Conservation (phyloP, 768 basidiomycete species). For the Trametes punicea region DNA sequence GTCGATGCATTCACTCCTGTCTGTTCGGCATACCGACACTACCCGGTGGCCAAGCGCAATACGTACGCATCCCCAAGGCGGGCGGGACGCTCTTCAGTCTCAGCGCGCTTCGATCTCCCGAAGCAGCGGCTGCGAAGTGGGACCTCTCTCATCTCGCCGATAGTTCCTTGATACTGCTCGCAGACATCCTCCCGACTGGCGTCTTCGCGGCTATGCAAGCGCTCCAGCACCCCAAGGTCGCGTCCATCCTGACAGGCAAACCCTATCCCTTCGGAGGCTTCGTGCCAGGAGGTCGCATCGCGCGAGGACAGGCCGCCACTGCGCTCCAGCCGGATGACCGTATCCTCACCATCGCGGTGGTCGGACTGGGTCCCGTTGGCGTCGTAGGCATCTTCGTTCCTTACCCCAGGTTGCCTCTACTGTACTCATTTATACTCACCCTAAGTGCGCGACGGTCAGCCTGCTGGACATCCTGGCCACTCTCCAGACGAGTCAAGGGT, state of each 20-base stretch:
- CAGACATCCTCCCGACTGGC: slow-evolving; percentile 79
- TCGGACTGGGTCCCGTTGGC: slow-evolving; percentile 80
- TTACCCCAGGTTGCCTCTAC: too few species aligned
- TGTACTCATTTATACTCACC: not conserved
- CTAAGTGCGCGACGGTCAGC: slow-evolving; percentile 57
- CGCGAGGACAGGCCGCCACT: slow-evolving; percentile 2
- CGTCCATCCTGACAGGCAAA: slow-evolving; percentile 53
- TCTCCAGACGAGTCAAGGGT: slow-evolving; percentile 24
- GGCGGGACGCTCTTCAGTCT: slow-evolving; percentile 75
- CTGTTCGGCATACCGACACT: slow-evolving; percentile 66
- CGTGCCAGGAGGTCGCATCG: slow-evolving; percentile 1
- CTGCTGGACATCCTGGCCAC: slow-evolving; percentile 58
- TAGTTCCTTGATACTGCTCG: slow-evolving; percentile 65
- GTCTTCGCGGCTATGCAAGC: slow-evolving; percentile 74
- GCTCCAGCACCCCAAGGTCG: slow-evolving; percentile 67
- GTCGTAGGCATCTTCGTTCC: slow-evolving; percentile 38
- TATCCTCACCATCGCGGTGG: slow-evolving; percentile 56
- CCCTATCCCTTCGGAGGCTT: slow-evolving; percentile 49
- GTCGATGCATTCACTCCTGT: slow-evolving; percentile 55
- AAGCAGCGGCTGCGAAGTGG: slow-evolving; percentile 22
- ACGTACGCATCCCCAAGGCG: slow-evolving; percentile 72
- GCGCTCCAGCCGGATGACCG: slow-evolving; percentile 46
- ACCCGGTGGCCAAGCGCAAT: slow-evolving; percentile 78
- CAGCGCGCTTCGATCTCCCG: slow-evolving; percentile 21
- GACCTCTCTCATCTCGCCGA: slow-evolving; percentile 41